Base-by-base conservation (phyloP, 495 filamentous ascomycete species). In the Hypomontagnella submonticulosa region DNA sequence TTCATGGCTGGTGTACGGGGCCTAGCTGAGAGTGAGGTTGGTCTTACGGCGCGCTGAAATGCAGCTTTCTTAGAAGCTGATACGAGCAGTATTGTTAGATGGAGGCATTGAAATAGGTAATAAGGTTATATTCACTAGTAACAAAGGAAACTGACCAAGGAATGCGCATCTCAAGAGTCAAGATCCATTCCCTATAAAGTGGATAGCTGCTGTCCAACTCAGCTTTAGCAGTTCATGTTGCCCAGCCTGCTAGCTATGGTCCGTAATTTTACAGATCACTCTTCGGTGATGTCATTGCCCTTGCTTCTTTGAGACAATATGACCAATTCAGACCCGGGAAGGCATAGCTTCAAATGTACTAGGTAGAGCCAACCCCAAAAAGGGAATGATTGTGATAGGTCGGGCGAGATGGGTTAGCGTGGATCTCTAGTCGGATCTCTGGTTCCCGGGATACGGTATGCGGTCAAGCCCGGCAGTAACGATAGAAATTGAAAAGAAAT, bases 1-100 rank as follows among this genome's bases (percentile, higher is more conserved):
- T 91, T 92, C 75, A 95, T 82, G 41, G 34, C 44, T 37, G 49
- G 49, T 20, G 34, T 40, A 11, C 36, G 36, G 36, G 9, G 36
- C n/a, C 36, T 2, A 12, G 10, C 36, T 38, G 9, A 13, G 36
- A 38, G 3, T 13, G n/a, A 8, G 36, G 9, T 38, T 2, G 10
- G 3, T 38, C 3, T 38, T 38, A 6, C 23, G 23, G 23, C 23
- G 38, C 33, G 30, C 30, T 27, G 44, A 56, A 32, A 47, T 16
- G 33, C 46, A 67, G 58, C 57, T 67, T n/a, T 57, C 33, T 42
- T 6, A 57, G 1, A 67, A 54, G 52, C 53, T 43, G 12, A 30
- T 50, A 38, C 34, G 33, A 38, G 15, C 52, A 16, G 33, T 51
- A 11, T 38, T n/a, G 15, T 58, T 23, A 32, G 50, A 46, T 52